Evolutionary conservation across 192 early-diverging fungal genomes (phyloP).

Genomic region (Phlyctochytrium planicorne): DNA sequence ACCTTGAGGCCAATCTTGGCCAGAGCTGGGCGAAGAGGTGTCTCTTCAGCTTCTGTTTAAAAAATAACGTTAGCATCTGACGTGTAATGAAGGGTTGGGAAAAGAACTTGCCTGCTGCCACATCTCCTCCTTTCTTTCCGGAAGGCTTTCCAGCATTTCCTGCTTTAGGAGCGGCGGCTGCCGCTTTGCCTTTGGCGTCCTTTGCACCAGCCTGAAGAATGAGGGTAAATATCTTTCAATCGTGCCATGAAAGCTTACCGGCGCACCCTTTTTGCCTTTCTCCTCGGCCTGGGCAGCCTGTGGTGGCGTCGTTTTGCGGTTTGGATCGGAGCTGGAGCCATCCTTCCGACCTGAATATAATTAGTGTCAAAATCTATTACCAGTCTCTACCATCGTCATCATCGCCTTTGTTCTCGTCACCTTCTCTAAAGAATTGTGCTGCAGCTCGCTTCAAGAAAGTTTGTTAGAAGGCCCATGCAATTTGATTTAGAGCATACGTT

Average conservation of each 20-base stretch:
- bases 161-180: slow-evolving; percentile 13
- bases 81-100: too few relatives aligned
- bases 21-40: slow-evolving; percentile 16
- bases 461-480: neutral
- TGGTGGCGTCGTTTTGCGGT: slow-evolving; percentile 6
- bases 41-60: slow-evolving; percentile 13
- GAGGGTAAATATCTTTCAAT: slow-evolving; percentile 17
- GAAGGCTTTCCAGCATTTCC: slow-evolving; percentile 19
- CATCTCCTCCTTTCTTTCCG: slow-evolving; percentile 23
- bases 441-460: slow-evolving; percentile 14
- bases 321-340: slow-evolving; percentile 4
- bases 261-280: slow-evolving; percentile 14
- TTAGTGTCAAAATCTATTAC: neutral
- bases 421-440: slow-evolving; percentile 15
- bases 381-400: slow-evolving; percentile 20
- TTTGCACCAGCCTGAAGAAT: slow-evolving; percentile 21
- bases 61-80: too few relatives aligned
- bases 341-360: too few relatives aligned
- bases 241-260: too few relatives aligned
- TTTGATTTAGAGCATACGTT: too few relatives aligned
- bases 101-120: slow-evolving; percentile 13
- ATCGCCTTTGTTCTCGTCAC: neutral
- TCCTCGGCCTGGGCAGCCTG: slow-evolving; percentile 12
- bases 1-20: slow-evolving; percentile 18
- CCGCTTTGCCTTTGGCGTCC: slow-evolving; percentile 24